Evolutionary conservation across 768 basidiomycete species (phyloP), one percentile per base, ranked within the genome.

Genomic region (Amanita rimosa): DNA sequence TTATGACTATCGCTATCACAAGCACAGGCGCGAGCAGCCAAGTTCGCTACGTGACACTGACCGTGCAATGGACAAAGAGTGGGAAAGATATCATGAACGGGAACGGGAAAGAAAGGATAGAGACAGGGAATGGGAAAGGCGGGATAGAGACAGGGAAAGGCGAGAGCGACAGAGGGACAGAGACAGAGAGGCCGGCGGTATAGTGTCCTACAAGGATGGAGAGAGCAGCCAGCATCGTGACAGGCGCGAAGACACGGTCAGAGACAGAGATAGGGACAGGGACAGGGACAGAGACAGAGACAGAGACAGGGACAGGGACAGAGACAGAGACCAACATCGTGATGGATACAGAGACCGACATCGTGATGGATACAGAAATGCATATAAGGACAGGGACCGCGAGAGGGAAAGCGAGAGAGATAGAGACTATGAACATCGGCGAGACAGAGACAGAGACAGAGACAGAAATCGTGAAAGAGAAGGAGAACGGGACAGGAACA

Each of bases 141-240:
- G 50, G 43, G 47, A 52, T 45, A 48, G 53, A 31, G 52, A 52
- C 27, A 61, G 56, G 38, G 60, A 63, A 22, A 44, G 55, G 27
- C 53, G 51, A 24, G 53, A 54, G 47, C 5, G 24, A 26, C 6
- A 22, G 3, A 22, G 5, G 5, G 22, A 22, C 22, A 22, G 24
- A 46, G 38, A 51, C 42, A 48, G 46, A 47, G 29, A 49, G 46
- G 40, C 4, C 4, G 50, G 48, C 37, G 50, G n/a, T n/a, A n/a
- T n/a, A n/a, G n/a, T 43, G 39, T 45, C 51, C 50, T 60, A 55
- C 38, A 49, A 45, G 46, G 53, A 52, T 8, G 27, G 44, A n/a
- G 41, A 54, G 38, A 42, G 42, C 26, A 14, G 24, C 13, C 42
- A 31, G n/a, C 45, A 53, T 14, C 42, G 17, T 21, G 55, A 64